Percentiles rank a stretch among this genome's conserved stretches.
phyloP scores from a whole-genome alignment of 768 basidiomycete genomes.

The Boletus sp. region DNA sequence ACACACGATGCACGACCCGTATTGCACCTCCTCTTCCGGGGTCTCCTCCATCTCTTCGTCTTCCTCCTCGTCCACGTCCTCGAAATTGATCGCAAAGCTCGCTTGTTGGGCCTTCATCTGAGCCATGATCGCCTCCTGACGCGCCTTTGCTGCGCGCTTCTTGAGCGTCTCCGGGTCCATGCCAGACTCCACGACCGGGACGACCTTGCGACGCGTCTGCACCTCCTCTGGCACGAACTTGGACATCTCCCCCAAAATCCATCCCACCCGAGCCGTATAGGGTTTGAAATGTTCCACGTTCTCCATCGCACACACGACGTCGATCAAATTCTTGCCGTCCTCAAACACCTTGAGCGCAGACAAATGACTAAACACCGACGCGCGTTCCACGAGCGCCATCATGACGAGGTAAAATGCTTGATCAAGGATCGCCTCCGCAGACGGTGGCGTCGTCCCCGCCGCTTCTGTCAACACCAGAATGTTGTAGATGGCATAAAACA shows the following conservation, averaged over 20 bases:
- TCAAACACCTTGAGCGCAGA: constrained; percentile 56
- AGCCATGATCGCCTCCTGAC: constrained; percentile 93
- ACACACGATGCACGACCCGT: constrained; percentile 97
- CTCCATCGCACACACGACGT: constrained; percentile 75
- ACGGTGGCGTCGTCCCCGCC: constrained; percentile 52
- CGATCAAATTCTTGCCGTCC: constrained; percentile 60
- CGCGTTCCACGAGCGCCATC: constrained; percentile 76
- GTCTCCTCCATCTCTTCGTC: constrained; percentile 48
- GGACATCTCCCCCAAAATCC: constrained; percentile 69
- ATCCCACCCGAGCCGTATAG: constrained; percentile 68
- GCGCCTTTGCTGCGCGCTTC: constrained; percentile 81
- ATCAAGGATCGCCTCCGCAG: too few relatives aligned
- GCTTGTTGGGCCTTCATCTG: constrained; percentile 94
- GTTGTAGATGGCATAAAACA: constrained; percentile 81
- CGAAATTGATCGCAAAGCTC: constrained; percentile 77
- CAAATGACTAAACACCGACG: constrained; percentile 57
- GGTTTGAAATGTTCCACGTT: constrained; percentile 72
- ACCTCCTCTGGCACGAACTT: constrained; percentile 59
- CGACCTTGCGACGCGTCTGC: constrained; percentile 43
- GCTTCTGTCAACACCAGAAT: constrained; percentile 64
- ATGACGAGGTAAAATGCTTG: constrained; percentile 84
- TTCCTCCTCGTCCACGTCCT: constrained; percentile 71
- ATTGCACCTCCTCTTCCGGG: constrained; percentile 51
- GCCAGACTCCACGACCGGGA: constrained; percentile 35
- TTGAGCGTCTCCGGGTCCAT: constrained; percentile 65